Base-by-base conservation (phyloP, 306 rosid genomes). In the Phaseolus lunatus region DNA sequence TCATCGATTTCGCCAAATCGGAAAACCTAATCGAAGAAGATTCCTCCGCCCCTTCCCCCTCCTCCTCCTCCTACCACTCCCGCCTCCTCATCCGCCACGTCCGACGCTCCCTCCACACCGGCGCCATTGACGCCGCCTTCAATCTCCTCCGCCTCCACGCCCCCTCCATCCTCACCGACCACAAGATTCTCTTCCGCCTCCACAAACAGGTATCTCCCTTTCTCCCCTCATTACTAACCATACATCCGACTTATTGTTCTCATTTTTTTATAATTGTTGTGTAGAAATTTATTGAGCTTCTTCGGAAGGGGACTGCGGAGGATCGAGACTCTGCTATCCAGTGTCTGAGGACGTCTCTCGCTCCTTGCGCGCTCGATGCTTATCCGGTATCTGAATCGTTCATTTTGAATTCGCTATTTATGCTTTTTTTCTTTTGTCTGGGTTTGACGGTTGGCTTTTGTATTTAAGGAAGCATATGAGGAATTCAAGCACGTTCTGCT, bases 401-500 rank as follows among this genome's bases (percentile, higher is more conserved):
- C 35, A 12, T 50, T 33, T 62, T 67, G 58, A 50, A 18, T 9
- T 6, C 23, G 9, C 23, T 80, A 3, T 43, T 10, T 43, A 24
- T 58, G 9, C 19, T 70, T 19, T 68, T 44, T 75, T 39, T 63
- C 6, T 16, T 31, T 31, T 39, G 50, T 29, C 76, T 49, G 67
- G 57, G 83, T 79, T 73, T 90, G 85, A 84, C 58, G 41, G 81
- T 87, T 73, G 73, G 71, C 44, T 49, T 79, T 62, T 84, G 75
- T 81, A 83, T 85, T 91, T 73, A 89, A 96, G 99, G 99, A 96
- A 90, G 99, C 99, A 73, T 96, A 96, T 37, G 98, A 88, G 94
- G 99, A 96, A 84, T 96, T 96, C 90, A 96, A 96, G 89, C 99
- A 96, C 70, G 93, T 96, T 61, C 86, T 96, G 45, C 99, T 96